Conservation (phyloP, 352 stramenopile genomes). For the Globisporangium polare region DNA sequence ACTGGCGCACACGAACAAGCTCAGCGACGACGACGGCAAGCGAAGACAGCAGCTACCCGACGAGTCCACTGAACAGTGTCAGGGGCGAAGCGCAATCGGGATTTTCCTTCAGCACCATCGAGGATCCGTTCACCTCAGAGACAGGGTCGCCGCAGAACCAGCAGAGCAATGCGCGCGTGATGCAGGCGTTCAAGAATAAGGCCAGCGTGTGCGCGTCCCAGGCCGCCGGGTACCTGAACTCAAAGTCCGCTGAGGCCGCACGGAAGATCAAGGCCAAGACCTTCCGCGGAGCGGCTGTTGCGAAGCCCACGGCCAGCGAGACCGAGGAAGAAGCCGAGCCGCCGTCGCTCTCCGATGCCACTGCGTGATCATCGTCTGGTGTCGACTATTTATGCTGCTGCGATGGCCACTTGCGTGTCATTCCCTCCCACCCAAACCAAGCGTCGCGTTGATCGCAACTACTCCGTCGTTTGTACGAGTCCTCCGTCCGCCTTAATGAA, state of each 20-base stretch:
- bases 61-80: slow-evolving; percentile 16
- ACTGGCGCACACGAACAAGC: slow-evolving; percentile 39
- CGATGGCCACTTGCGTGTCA: not conserved
- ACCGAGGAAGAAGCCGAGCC: slow-evolving; percentile 21
- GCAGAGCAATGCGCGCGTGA: slow-evolving; percentile 28
- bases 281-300: slow-evolving; percentile 12
- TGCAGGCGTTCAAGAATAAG: slow-evolving; percentile 31
- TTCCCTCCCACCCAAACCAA: not conserved
- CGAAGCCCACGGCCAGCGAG: slow-evolving; percentile 29
- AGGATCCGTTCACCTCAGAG: slow-evolving; percentile 12
- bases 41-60: slow-evolving; percentile 33
- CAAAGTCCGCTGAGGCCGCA: slow-evolving; percentile 46
- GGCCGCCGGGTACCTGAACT: slow-evolving; percentile 43
- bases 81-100: slow-evolving; percentile 14
- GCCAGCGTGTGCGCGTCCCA: slow-evolving; percentile 36
- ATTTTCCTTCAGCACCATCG: slow-evolving; percentile 18
- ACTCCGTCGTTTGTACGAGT: not conserved
- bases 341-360: not conserved
- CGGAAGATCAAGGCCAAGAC: slow-evolving; percentile 43
- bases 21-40: slow-evolving; percentile 46
- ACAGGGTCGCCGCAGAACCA: slow-evolving; percentile 14
- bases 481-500: not conserved
- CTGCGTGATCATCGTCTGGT: not conserved
- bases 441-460: not conserved
- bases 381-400: not conserved